phyloP scores from a whole-genome alignment of 2,329 filamentous ascomycete genomes.

The Xylariomycetidae sp. region DNA sequence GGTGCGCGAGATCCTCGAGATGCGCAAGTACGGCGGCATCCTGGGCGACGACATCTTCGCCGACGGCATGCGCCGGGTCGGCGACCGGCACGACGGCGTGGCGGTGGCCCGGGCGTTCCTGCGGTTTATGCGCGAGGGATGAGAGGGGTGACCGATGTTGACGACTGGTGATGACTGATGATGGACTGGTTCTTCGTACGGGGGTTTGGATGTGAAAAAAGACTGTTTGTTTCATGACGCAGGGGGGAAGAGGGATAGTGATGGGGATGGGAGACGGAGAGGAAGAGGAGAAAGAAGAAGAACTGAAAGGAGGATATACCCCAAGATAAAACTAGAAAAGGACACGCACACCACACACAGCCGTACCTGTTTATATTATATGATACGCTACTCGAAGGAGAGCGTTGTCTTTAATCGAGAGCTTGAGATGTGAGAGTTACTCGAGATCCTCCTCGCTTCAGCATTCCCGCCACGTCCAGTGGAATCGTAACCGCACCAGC shows the following conservation, averaged over 20 bases:
- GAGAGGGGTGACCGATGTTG: too few species aligned
- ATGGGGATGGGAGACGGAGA: background rate
- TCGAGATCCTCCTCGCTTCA: too few species aligned
- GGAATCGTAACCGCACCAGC: too few species aligned
- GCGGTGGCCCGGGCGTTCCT: conserved; percentile 69
- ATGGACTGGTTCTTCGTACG: too few species aligned
- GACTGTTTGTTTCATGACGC: too few species aligned
- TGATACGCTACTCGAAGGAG: too few species aligned
- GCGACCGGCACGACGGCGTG: conserved; percentile 73
- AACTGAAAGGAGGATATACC: background rate
- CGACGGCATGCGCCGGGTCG: conserved; percentile 63
- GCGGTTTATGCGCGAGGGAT: conserved; percentile 63
- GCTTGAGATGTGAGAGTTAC: too few species aligned
- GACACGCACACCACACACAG: background rate
- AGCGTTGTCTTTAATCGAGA: too few species aligned
- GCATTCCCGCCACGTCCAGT: too few species aligned
- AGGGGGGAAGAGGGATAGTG: background rate
- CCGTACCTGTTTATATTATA: too few species aligned
- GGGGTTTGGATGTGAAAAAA: too few species aligned
- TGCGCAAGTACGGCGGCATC: conserved; percentile 61
- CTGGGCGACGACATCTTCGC: conserved; percentile 65
- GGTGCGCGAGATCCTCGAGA: conserved; percentile 61
- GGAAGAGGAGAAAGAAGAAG: background rate
- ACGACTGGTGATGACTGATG: too few species aligned
- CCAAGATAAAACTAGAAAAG: background rate